A percentile compares a stretch with the other conserved stretches of the same genome.
Conservation (phyloP, 225 moss, liverwort and hornwort species). For the Bryoerythrophyllum caledonicum region DNA sequence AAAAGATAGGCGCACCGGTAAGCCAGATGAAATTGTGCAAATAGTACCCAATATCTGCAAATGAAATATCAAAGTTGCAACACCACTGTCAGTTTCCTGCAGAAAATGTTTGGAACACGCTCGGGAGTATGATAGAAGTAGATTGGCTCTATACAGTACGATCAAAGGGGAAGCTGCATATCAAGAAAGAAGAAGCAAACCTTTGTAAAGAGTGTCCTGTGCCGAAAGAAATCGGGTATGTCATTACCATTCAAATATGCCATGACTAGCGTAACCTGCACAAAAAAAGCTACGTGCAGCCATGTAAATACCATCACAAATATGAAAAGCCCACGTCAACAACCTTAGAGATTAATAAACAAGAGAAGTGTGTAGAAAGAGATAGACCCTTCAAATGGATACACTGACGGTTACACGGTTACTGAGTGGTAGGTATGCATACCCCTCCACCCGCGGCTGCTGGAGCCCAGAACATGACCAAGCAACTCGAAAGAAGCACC, state of each 20-base stretch:
- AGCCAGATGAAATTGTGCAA: conserved; percentile 81
- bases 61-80: conserved; percentile 18
- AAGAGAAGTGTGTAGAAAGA: not conserved
- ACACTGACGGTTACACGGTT: not conserved
- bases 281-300: not conserved
- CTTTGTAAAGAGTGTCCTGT: conserved; percentile 69
- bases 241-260: conserved; percentile 91
- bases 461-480: conserved; percentile 82
- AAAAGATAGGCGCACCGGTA: conserved; percentile 56
- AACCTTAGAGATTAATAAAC: conserved; percentile 4
- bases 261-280: conserved; percentile 88
- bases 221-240: conserved; percentile 73
- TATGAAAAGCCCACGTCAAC: conserved; percentile 7
- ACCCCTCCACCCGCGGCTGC: conserved; percentile 92
- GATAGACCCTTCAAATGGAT: not conserved
- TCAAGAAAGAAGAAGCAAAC: conserved; percentile 36
- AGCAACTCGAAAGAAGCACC: conserved; percentile 70
- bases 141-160: conserved; percentile 6
- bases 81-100: conserved; percentile 1
- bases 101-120: not conserved
- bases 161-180: not conserved
- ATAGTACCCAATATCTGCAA: conserved; percentile 79
- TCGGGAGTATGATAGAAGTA: conserved; percentile 1
- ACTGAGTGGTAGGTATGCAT: conserved; percentile 25
- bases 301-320: conserved; percentile 8